Evolutionary conservation across 2,329 filamentous ascomycete species (phyloP), one percentile per base, ranked within the genome.

Genomic region (Aspergillus oerlinghausenensis): DNA sequence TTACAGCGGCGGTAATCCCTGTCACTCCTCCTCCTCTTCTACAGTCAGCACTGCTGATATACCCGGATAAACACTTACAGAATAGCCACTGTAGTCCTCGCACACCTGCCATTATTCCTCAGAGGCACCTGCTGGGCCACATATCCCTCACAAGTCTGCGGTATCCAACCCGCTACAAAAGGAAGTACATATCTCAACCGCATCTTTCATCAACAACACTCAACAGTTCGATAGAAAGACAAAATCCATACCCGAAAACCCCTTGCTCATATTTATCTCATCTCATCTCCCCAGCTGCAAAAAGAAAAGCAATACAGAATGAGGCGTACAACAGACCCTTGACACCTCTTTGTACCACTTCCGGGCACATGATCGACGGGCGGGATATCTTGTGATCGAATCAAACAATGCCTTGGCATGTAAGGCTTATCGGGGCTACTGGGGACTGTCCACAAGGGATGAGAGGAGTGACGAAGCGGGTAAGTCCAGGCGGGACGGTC

Each of bases 1-100:
- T 58, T 68, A 80, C 77, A 23, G 85, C 85, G 14, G 85, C 84
- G 11, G 85, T 83, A 43, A 88, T 83, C 5, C 85, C 85, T 1
- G 85, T 80, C 54, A 85, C 81, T 11, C 85, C 86, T 14, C 80
- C 85, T 35, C 85, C 85, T 40, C 67, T 73, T 40, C 6, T 21
- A 25, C 42, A 17, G 50, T 59, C 38, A 62, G 50, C 7, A 49
- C 35, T 11, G 29, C 3, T n/a, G 21, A 47, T 26, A 14, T 21
- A 43, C 10, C n/a, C 50, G 38, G 11, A 35, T 17, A 29, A 17
- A 43, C 23, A 55, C 70, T 52, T 57, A 73, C 70, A 72, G 52
- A 21, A 73, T 68, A 3, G 70, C 70, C 52, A 73, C 70, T 5
- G 66, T 71, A 2, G 71, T 71, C 53, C 66, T 64, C 4, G 63